Percentiles rank a stretch among this genome's conserved stretches.
Conservation (phyloP, 2,329 filamentous ascomycete genomes). For the Nannizziopsis arthrosporioides region DNA sequence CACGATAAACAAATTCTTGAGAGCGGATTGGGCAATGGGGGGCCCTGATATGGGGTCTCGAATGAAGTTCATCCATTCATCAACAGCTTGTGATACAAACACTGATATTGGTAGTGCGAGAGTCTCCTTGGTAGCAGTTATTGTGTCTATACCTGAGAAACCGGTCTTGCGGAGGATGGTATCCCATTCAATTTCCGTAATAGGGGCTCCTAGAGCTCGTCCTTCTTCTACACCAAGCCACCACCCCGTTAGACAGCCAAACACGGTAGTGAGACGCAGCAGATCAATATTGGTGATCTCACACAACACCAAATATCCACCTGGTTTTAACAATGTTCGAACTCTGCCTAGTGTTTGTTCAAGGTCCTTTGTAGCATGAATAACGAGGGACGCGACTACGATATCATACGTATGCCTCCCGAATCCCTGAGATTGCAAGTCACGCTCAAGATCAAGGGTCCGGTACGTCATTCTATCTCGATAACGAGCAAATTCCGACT, state of each 20-base stretch:
- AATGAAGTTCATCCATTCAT: slow-evolving; percentile 2
- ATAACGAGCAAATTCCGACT: slow-evolving; percentile 5
- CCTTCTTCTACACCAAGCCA: slow-evolving; percentile 15
- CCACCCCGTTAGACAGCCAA: slow-evolving; percentile 25
- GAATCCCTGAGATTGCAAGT: slow-evolving; percentile 13
- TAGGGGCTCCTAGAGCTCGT: background rate
- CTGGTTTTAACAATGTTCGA: slow-evolving; percentile 34
- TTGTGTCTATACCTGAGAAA: slow-evolving; percentile 9
- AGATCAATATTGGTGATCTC: slow-evolving; percentile 26
- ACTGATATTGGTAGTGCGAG: background rate
- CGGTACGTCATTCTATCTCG: slow-evolving; percentile 8
- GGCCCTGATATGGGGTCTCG: background rate
- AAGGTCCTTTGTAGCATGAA: slow-evolving; percentile 27
- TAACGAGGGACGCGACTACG: slow-evolving; percentile 31
- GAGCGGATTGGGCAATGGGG: background rate
- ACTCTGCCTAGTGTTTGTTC: slow-evolving; percentile 25
- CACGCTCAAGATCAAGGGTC: slow-evolving; percentile 15
- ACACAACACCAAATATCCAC: slow-evolving; percentile 36
- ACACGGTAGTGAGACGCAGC: slow-evolving; percentile 20
- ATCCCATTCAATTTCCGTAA: slow-evolving; percentile 6
- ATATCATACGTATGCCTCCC: slow-evolving; percentile 26
- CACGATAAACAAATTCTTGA: slow-evolving; percentile 1
- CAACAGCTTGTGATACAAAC: slow-evolving; percentile 5
- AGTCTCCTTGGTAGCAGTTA: background rate
- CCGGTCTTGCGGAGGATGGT: slow-evolving; percentile 3